Base-by-base conservation (phyloP, 371 early-diverging fungal species). In the Apophysomyces ossiformis region DNA sequence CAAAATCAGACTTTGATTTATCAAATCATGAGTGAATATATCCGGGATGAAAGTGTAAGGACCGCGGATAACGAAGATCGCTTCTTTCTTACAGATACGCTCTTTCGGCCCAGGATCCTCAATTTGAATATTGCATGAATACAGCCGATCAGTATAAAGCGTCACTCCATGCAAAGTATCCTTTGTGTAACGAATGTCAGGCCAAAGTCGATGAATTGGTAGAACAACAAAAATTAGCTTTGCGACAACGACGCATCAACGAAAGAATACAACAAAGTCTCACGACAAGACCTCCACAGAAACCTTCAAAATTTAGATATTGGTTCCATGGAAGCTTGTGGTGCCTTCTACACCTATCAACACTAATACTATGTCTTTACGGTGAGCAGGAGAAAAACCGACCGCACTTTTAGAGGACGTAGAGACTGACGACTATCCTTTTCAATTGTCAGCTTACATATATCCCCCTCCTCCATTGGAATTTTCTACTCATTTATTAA, bases 1-100 rank as follows among this genome's bases (percentile, higher is more conserved):
- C 43, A 43, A 15, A 68, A 68, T 15, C 68, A 68, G 38, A 37
- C 44, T 2, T 54, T 68, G 4, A 72, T 72, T 38, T 72, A 72
- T 39, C 62, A 65, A 57, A 59, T 65, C 54, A 72, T 72, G 72
- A 68, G 66, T 21, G 68, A 72, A 18, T 72, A 68, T 45, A 64
- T 72, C 12, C 65, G 57, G 39, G 72, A 72, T 18, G 72, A 68
- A 65, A 58, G 21, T 54, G 68, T 68, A 64, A 37, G 61, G 50
- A 2, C 6, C 7, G 3, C 16, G 21, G 47, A 18, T 50, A 9
- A 16, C 54, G 21, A 21, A 4, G 16, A 50, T 5, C 2, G 1
- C 1, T 18, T 0, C 21, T 50, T 50, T 26, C 21, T 50, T 8
- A 18, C 54, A 3, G 0, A 26, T 26, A 26, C 32, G 32, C 2